Evolutionary conservation across 140 eudicot species (phyloP).

Genomic region (Bidens hawaiensis): DNA sequence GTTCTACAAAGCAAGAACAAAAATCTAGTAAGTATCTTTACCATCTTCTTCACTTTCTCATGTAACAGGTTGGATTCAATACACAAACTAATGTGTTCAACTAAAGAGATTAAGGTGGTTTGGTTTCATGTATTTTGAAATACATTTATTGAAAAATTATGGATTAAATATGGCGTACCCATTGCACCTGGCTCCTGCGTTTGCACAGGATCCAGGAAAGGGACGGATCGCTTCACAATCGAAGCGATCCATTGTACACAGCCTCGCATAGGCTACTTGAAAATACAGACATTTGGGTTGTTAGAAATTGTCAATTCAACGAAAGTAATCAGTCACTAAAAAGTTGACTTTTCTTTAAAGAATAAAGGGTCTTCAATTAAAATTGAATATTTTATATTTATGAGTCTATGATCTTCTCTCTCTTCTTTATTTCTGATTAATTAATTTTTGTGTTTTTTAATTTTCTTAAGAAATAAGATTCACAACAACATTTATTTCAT

Average conservation of each 20-base stretch:
- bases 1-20: slow-evolving; percentile 5
- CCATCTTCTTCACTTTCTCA: not conserved
- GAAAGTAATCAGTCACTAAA: slow-evolving; percentile 14
- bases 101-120: not conserved
- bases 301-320: not conserved
- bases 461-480: not conserved
- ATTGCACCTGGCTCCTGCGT: no score
- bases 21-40: slow-evolving; percentile 18
- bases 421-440: not conserved
- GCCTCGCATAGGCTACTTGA: slow-evolving; percentile 8
- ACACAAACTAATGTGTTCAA: not conserved
- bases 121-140: not conserved
- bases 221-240: no score
- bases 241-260: no score
- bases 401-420: not conserved
- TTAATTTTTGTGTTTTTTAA: not conserved
- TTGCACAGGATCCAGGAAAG: no score
- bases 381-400: slow-evolving; percentile 7
- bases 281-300: slow-evolving; percentile 11
- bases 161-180: no score
- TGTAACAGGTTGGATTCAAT: not conserved
- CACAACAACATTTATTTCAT: not conserved
- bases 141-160: not conserved
- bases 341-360: slow-evolving; percentile 30
- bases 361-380: slow-evolving; percentile 7